Evolutionary conservation across 306 rosid genomes (phyloP).

Genomic region (Castanea mollissima): DNA sequence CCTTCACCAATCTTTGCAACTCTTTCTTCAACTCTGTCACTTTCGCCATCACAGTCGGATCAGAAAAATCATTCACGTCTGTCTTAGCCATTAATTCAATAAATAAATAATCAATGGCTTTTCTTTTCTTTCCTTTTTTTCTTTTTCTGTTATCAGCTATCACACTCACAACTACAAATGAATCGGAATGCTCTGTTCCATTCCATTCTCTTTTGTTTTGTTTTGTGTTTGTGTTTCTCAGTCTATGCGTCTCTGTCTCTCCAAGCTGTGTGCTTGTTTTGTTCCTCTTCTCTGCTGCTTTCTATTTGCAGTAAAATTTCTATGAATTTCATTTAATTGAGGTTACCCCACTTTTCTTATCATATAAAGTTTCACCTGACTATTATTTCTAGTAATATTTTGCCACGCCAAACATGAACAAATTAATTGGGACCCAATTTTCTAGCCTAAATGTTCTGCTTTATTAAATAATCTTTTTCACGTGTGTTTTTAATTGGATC

Average conservation of each 20-base stretch:
- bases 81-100: slow-evolving; percentile 63
- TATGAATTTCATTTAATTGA: slow-evolving; percentile 5
- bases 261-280: neutral
- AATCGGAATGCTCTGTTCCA: slow-evolving; percentile 26
- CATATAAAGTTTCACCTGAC: slow-evolving; percentile 17
- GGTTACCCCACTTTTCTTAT: slow-evolving; percentile 8
- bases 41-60: slow-evolving; percentile 45
- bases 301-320: slow-evolving; percentile 16
- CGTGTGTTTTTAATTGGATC: neutral
- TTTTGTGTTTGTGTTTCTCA: neutral
- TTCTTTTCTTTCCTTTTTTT: too few species aligned
- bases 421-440: neutral
- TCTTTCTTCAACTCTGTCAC: slow-evolving; percentile 74
- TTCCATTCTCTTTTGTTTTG: neutral
- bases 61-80: slow-evolving; percentile 53
- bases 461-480: neutral
- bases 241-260: neutral
- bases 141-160: too few species aligned
- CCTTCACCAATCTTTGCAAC: slow-evolving; percentile 54
- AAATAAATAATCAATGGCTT: neutral
- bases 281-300: neutral
- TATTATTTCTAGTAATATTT: neutral
- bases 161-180: slow-evolving; percentile 24
- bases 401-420: neutral
- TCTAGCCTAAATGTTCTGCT: neutral